phyloP scores from a whole-genome alignment of 257 asterid genomes.

The Datura wrightii region DNA sequence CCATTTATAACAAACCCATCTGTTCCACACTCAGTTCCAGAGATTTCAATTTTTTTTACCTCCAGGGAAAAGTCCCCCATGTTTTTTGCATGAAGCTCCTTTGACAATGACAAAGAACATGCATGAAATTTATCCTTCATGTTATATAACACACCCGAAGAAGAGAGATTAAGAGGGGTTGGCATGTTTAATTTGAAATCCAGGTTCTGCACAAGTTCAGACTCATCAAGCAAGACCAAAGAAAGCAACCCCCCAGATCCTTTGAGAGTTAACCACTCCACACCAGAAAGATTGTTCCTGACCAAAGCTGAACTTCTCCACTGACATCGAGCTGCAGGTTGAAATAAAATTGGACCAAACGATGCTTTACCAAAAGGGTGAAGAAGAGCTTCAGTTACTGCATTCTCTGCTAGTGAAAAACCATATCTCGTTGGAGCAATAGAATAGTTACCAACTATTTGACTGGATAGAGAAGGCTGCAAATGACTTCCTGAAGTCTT shows the following conservation, averaged over 20 bases:
- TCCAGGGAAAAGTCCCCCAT: conserved; percentile 80
- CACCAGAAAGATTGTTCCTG: conserved; percentile 91
- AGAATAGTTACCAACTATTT: conserved; percentile 51
- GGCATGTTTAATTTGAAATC: conserved; percentile 67
- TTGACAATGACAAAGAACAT: conserved; percentile 62
- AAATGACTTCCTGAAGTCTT: conserved; percentile 50
- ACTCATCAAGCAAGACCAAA: conserved; percentile 66
- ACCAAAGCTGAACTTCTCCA: conserved; percentile 86
- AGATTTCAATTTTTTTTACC: conserved; percentile 60
- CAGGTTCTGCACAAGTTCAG: conserved; percentile 59
- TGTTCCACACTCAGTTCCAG: conserved; percentile 78
- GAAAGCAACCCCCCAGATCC: conserved; percentile 84
- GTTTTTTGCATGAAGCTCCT: conserved; percentile 79
- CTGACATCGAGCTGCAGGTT: conserved; percentile 79
- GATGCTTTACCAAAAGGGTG: conserved; percentile 66
- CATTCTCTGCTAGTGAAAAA: conserved; percentile 78
- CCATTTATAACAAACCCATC: conserved; percentile 70
- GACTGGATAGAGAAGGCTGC: conserved; percentile 57
- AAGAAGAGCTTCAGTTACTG: conserved; percentile 77
- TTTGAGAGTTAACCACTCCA: conserved; percentile 78
- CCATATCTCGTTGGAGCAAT: conserved; percentile 70
- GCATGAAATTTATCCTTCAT: conserved; percentile 43
- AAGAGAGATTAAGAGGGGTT: conserved; percentile 46
- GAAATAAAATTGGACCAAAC: conserved; percentile 86
- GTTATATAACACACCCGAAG: conserved; percentile 44